Evolutionary conservation across 2,329 filamentous ascomycete genomes (phyloP).

Genomic region (Chrysosporium keratinophilum): DNA sequence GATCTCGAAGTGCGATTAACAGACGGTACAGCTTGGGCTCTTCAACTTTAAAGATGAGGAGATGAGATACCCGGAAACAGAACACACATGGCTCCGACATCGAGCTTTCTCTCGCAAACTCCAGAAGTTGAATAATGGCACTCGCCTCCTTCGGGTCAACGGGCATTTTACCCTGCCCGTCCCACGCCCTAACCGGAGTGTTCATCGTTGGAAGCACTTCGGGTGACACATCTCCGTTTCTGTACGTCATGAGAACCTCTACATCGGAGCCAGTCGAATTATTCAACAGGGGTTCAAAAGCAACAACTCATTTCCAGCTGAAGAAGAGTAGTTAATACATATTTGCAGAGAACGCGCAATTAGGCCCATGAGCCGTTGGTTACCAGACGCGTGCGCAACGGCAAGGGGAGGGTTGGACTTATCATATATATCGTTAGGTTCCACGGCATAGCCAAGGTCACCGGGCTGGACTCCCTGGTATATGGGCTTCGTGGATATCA

Average conservation of each 20-base stretch:
- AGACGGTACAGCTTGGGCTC: too few relatives aligned
- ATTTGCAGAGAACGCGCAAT: not conserved
- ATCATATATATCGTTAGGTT: constrained; percentile 49
- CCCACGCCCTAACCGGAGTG: constrained; percentile 45
- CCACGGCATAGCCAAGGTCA: constrained; percentile 55
- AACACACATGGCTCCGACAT: too few relatives aligned
- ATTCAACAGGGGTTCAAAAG: too few relatives aligned
- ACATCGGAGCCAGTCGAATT: not conserved
- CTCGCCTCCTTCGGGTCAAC: constrained; percentile 45
- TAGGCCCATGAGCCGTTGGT: not conserved
- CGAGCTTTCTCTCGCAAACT: constrained; percentile 46
- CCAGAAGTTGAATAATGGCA: constrained; percentile 47
- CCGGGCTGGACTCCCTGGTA: constrained; percentile 54
- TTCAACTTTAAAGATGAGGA: too few relatives aligned
- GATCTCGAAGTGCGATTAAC: too few relatives aligned
- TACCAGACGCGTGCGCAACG: not conserved
- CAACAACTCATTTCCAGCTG: too few relatives aligned
- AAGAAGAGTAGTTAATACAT: too few relatives aligned
- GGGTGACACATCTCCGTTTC: constrained; percentile 43
- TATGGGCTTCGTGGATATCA: constrained; percentile 66
- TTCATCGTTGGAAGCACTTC: constrained; percentile 48
- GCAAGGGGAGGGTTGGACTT: constrained; percentile 18
- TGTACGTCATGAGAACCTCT: constrained; percentile 41
- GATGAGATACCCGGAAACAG: too few relatives aligned
- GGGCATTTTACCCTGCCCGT: constrained; percentile 44